These are phyloP conservation scores for Arthroderma sp. DNA, from an alignment of 2,329 filamentous ascomycete species.

Conservation along the genomic window DNA sequence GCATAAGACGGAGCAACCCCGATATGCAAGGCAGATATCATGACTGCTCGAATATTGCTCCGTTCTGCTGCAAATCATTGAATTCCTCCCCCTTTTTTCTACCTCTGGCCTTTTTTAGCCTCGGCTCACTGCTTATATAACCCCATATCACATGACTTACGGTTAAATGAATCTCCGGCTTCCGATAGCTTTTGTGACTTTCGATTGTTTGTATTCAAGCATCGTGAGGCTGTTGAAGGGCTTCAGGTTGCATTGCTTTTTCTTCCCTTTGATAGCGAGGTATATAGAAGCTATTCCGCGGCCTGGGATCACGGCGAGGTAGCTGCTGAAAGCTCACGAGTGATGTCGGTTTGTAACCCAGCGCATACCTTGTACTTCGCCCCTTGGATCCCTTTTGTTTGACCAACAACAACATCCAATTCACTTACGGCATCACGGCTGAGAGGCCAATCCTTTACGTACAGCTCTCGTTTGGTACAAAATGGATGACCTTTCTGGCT, in stretches of 20 bases:
- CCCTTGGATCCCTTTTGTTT: neutral
- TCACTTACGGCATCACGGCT: neutral
- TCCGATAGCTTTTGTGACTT: neutral
- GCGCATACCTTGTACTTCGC: neutral
- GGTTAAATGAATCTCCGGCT: neutral
- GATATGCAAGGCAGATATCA: neutral
- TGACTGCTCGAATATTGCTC: neutral
- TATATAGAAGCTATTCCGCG: neutral
- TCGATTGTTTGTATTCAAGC: neutral
- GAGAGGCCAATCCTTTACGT: neutral
- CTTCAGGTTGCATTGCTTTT: no score
- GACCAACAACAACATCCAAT: neutral
- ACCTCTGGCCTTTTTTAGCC: neutral
- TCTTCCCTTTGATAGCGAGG: neutral
- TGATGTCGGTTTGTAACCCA: neutral
- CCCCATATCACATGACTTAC: neutral
- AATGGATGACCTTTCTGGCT: conserved; percentile 39
- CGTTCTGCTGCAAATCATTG: no score
- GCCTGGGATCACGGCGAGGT: neutral
- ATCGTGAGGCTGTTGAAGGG: no score
- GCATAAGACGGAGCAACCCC: neutral
- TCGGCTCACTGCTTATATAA: neutral
- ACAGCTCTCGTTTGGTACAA: conserved; percentile 8
- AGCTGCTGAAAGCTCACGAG: neutral
- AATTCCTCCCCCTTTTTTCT: no score